A percentile compares a stretch with the other conserved stretches of the same genome.
These are phyloP conservation scores for Capniomyces stellatus DNA, from an alignment of 371 early-diverging fungal species.

Conservation along the genomic window DNA sequence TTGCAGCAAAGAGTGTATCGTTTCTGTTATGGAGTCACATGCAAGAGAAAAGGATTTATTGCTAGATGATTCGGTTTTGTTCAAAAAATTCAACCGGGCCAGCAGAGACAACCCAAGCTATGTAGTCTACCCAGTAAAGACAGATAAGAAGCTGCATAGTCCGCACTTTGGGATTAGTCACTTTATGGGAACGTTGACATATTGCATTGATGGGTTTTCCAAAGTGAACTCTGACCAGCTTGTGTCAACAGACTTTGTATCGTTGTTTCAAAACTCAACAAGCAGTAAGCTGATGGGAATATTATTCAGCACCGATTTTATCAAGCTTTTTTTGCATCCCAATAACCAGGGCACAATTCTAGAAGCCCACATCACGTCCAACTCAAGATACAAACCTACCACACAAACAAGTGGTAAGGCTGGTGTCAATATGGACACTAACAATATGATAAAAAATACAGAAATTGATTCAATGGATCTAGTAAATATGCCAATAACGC, in stretches of 20 bases:
- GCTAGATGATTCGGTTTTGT: constrained; percentile 15
- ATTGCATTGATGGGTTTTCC: constrained; percentile 52
- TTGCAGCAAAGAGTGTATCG: constrained; percentile 10
- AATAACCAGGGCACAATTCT: constrained; percentile 15
- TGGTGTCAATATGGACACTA: background rate
- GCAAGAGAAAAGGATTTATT: constrained; percentile 7
- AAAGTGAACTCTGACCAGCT: constrained; percentile 45
- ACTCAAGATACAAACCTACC: constrained; percentile 1
- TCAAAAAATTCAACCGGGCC: constrained; percentile 12
- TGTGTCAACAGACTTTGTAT: constrained; percentile 64
- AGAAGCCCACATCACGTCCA: constrained; percentile 4
- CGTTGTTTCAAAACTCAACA: constrained; percentile 56
- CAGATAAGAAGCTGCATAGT: constrained; percentile 5
- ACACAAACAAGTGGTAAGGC: too few species aligned
- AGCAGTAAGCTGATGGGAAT: constrained; percentile 38
- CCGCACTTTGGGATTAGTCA: constrained; percentile 60
- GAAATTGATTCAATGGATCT: constrained; percentile 11
- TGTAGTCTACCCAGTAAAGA: constrained; percentile 12
- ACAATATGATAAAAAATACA: constrained; percentile 2
- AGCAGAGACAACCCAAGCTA: constrained; percentile 16
- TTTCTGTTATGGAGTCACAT: constrained; percentile 15
- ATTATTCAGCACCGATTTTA: constrained; percentile 25
- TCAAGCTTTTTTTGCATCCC: constrained; percentile 15
- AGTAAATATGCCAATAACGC: constrained; percentile 32
- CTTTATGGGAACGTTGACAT: constrained; percentile 49